Conservation (phyloP, 2,329 filamentous ascomycete species). For the Diplodia intermedia region DNA sequence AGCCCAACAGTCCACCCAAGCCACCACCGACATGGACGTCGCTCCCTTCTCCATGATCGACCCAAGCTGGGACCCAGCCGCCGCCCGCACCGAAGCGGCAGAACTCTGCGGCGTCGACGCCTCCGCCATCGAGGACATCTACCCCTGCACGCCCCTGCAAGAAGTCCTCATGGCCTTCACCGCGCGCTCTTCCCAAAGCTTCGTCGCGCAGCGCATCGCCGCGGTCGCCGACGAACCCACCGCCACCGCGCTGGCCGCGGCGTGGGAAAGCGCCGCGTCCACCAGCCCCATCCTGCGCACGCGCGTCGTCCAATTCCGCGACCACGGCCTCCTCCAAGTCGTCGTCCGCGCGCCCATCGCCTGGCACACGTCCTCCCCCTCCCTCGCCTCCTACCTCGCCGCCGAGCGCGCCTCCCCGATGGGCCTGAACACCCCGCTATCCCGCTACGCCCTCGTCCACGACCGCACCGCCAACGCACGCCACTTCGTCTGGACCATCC, state of each 20-base stretch:
- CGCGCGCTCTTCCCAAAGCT: conserved; percentile 46
- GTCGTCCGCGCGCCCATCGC: conserved; percentile 50
- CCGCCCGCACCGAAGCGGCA: conserved; percentile 49
- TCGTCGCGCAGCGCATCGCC: conserved; percentile 49
- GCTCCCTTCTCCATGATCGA: conserved; percentile 46
- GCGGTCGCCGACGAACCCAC: conserved; percentile 41
- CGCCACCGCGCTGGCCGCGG: conserved; percentile 42
- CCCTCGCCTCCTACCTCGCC: conserved; percentile 45
- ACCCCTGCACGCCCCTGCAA: conserved; percentile 52
- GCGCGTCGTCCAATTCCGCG: conserved; percentile 58
- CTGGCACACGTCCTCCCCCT: conserved; percentile 36
- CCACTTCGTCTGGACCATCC: conserved; percentile 50
- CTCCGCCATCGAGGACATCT: conserved; percentile 47
- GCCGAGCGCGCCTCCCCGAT: conserved; percentile 45
- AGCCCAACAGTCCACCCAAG: conserved; percentile 37
- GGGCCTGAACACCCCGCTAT: conserved; percentile 50
- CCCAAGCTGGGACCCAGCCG: conserved; percentile 39
- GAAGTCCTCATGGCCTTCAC: conserved; percentile 52
- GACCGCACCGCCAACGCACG: conserved; percentile 31
- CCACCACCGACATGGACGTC: conserved; percentile 39
- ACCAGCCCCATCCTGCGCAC: conserved; percentile 46
- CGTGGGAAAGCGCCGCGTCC: conserved; percentile 46
- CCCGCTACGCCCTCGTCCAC: conserved; percentile 48
- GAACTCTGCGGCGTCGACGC: conserved; percentile 41
- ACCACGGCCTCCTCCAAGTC: conserved; percentile 51